Conservation (phyloP, 345 rosid genomes). For the Hibiscus tridactylites region DNA sequence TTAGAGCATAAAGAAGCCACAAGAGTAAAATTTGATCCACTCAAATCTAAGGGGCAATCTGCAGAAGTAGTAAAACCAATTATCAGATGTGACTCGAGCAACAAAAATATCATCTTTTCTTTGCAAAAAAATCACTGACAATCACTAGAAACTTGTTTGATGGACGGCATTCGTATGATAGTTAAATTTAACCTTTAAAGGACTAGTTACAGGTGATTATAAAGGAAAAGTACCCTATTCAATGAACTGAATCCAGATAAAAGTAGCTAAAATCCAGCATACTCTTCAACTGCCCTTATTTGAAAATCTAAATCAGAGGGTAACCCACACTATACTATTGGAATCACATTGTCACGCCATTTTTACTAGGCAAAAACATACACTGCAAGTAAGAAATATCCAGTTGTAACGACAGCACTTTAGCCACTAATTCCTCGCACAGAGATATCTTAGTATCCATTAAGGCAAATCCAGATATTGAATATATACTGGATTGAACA, state of each 20-base stretch:
- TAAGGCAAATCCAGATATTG: background rate
- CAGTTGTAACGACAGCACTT: background rate
- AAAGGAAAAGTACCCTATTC: background rate
- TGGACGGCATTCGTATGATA: background rate
- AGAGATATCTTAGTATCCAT: too few relatives aligned
- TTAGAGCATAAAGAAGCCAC: slow-evolving; percentile 71
- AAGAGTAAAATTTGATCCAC: slow-evolving; percentile 61
- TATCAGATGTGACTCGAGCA: background rate
- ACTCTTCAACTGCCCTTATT: background rate
- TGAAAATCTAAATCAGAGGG: background rate
- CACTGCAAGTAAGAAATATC: background rate
- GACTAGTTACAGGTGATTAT: background rate
- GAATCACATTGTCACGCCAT: background rate
- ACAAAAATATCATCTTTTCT: background rate
- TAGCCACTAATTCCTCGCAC: background rate
- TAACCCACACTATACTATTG: background rate
- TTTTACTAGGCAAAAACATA: background rate
- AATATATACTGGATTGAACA: background rate
- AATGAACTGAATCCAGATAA: background rate
- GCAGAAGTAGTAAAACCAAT: slow-evolving; percentile 20
- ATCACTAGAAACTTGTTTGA: background rate
- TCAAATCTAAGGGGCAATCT: slow-evolving; percentile 88
- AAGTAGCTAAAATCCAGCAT: background rate
- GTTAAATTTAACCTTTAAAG: background rate
- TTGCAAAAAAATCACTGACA: too few relatives aligned